Conservation (phyloP, 257 asterid genomes). For the Solanum chilense region DNA sequence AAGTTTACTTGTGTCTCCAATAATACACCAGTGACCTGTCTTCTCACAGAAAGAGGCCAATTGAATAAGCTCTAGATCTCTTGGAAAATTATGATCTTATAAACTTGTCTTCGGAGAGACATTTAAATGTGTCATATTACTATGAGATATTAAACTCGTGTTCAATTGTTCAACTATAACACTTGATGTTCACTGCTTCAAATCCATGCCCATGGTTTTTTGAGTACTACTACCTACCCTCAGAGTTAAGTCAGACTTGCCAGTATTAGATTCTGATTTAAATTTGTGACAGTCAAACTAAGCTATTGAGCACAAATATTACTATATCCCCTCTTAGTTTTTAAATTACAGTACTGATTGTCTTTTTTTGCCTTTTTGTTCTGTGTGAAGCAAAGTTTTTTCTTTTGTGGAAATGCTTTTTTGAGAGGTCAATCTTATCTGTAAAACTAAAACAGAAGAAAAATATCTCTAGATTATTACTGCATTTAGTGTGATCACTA, state of each 20-base stretch:
- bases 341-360: neutral
- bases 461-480: neutral
- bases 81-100: neutral
- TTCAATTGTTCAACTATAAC: neutral
- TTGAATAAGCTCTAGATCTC: neutral
- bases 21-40: neutral
- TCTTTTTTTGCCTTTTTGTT: neutral
- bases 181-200: neutral
- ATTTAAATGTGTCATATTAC: neutral
- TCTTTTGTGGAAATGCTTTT: neutral
- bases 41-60: neutral
- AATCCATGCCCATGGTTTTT: neutral
- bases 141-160: neutral
- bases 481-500: neutral
- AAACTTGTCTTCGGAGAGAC: neutral
- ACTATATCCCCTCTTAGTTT: neutral
- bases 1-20: neutral
- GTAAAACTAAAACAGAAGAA: neutral
- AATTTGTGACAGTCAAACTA: neutral
- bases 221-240: neutral
- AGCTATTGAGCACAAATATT: neutral
- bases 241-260: neutral
- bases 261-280: neutral
- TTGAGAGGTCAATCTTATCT: neutral
- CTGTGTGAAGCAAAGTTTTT: neutral